These are phyloP conservation scores for Komagataea norvegica DNA, from an alignment of 1,139 yeast genomes.

Conservation along the genomic window DNA sequence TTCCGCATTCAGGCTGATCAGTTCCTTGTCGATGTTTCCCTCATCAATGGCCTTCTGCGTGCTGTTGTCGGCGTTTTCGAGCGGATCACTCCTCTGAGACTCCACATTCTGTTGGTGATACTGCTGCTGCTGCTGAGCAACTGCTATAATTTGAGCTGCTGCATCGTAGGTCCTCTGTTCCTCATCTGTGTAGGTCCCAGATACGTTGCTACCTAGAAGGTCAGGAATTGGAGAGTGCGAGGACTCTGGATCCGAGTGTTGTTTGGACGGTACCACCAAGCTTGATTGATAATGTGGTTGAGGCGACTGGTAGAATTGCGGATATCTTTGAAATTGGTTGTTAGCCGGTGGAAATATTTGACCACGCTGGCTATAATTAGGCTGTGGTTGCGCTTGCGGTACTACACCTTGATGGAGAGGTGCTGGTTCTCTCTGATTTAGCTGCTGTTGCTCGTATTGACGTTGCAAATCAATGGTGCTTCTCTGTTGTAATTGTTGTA, in stretches of 20 bases:
- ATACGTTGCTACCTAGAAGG: not conserved
- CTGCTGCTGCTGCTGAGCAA: constrained; percentile 6
- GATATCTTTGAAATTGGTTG: not conserved
- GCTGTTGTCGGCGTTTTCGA: too few relatives aligned
- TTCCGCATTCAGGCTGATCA: constrained; percentile 19
- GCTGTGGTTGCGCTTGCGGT: too few relatives aligned
- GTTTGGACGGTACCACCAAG: too few relatives aligned
- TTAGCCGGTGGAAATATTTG: too few relatives aligned
- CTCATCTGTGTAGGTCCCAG: too few relatives aligned
- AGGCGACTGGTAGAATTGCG: not conserved
- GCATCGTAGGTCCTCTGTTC: constrained; percentile 7
- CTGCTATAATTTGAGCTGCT: constrained; percentile 8
- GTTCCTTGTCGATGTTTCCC: constrained; percentile 23
- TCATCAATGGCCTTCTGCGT: constrained; percentile 6
- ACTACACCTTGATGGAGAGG: too few relatives aligned
- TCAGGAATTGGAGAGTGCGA: not conserved
- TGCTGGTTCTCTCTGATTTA: too few relatives aligned
- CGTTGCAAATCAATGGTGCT: not conserved
- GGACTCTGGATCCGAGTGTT: not conserved
- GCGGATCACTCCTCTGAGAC: not conserved
- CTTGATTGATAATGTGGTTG: not conserved
- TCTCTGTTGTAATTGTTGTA: constrained; percentile 4
- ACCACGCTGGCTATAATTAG: too few relatives aligned
- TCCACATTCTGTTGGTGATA: not conserved
- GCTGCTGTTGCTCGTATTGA: constrained; percentile 7